A percentile compares a stretch with the other conserved stretches of the same genome.
Evolutionary conservation across 331 rosid species (phyloP).

Genomic region (Dryas integrifolia): DNA sequence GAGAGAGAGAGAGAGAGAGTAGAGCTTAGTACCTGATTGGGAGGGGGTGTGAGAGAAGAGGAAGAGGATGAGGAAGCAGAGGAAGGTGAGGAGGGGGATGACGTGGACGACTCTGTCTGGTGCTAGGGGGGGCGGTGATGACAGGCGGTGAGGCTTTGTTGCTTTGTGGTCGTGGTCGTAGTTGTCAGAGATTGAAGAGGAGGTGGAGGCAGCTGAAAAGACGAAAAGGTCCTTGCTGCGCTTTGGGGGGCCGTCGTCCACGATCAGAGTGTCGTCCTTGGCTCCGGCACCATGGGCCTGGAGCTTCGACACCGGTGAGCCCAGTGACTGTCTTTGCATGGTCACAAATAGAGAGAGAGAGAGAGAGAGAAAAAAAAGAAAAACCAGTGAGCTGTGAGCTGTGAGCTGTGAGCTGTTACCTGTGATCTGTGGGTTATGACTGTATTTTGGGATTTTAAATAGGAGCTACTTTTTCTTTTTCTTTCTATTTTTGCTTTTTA

Average conservation of each 20-base stretch:
- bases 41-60: constrained; percentile 90
- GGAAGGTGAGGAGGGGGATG: constrained; percentile 79
- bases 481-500: background rate
- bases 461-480: constrained; percentile 1
- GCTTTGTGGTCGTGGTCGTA: constrained; percentile 43
- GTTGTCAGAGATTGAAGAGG: constrained; percentile 19
- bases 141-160: constrained; percentile 56
- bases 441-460: background rate
- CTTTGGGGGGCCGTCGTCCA: constrained; percentile 37
- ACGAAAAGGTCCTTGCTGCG: constrained; percentile 32
- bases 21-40: constrained; percentile 51
- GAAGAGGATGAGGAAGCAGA: constrained; percentile 87
- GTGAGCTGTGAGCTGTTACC: background rate
- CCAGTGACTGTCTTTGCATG: constrained; percentile 92
- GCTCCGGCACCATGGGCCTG: constrained; percentile 39
- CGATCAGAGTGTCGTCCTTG: constrained; percentile 31
- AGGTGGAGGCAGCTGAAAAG: constrained; percentile 23
- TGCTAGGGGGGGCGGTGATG: constrained; percentile 44
- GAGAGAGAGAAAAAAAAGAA: constrained; percentile 12
- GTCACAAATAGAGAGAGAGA: constrained; percentile 22
- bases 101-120: constrained; percentile 70
- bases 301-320: constrained; percentile 77
- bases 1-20: background rate
- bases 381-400: background rate
- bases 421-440: background rate